Evolutionary conservation across 805 yeast genomes (phyloP).

Genomic region (Tetrapisispora phaffii): DNA sequence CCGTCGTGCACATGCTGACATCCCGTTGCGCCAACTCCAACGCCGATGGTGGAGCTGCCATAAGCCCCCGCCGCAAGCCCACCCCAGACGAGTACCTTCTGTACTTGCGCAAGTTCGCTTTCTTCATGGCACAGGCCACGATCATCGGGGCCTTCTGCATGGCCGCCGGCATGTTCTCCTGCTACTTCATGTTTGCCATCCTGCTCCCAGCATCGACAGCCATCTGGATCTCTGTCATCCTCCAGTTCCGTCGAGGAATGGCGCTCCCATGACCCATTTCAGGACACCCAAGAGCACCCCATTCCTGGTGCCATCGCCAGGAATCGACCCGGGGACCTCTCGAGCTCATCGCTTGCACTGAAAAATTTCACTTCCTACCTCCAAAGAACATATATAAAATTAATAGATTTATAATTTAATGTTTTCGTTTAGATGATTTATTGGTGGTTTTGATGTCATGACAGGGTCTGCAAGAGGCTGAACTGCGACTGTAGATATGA

Average conservation of each 20-base stretch:
- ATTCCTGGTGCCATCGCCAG: too few species aligned
- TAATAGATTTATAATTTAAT: too few species aligned
- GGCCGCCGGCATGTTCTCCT: not conserved
- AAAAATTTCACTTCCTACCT: not conserved
- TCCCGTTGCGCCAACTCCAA: not conserved
- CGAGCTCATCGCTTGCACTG: not conserved
- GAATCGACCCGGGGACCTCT: not conserved
- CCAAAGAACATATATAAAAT: too few species aligned
- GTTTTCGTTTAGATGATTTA: not conserved
- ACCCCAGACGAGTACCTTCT: not conserved
- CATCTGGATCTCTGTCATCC: not conserved
- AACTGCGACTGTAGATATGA: not conserved
- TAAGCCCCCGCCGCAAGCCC: not conserved
- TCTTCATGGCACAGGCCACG: constrained; percentile 2
- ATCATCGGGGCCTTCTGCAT: constrained; percentile 1
- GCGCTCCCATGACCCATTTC: not conserved
- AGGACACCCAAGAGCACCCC: too few species aligned
- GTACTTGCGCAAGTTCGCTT: not conserved
- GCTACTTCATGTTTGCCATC: not conserved
- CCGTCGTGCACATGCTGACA: not conserved
- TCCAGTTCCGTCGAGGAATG: not conserved
- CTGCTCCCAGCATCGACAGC: not conserved
- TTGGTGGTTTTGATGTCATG: not conserved
- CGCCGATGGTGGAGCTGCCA: not conserved
- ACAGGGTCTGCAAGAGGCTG: not conserved